Base-by-base conservation (phyloP, 1,139 yeast species). In the Suhomyces maxii region DNA sequence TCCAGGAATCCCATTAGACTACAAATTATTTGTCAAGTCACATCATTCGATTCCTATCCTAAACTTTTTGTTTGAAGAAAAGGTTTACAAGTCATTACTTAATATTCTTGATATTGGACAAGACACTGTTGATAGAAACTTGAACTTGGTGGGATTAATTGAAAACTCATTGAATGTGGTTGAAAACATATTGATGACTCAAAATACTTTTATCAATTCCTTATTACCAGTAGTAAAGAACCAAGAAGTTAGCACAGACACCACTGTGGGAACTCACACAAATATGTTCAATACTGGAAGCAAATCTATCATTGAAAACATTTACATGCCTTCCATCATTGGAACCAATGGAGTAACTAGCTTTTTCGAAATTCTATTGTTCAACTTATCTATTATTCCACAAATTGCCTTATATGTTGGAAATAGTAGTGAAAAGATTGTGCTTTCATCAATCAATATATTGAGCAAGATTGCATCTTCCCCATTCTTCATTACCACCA, bases 391-490 rank as follows among this genome's bases (percentile, higher is more conserved):
- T 0, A 67, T 87, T 8, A 76, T 90, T 13, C 87, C 88, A 0
- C 86, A 86, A 53, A 63, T 89, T 46, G 87, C 86, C 0, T 67
- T 89, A 25, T 87, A 86, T 57, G 81, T 86, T 48, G 89, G 95
- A 1, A 71, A 83, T 4, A 72, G 81, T 49, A 36, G 43, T 4
- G 55, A 67, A 6, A 58, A 64, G 0, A 67, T 89, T 25, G 84
- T 93, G 0, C 61, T 69, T 2, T 60, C 69, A 7, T 71, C 95
- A 0, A 61, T 90, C 13, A 61, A 69, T 8, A 69, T 89, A 10
- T 68, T 91, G 47, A 61, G 67, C n/a, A 67, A 69, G 41, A 64
- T 88, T 13, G 71, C 87, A 0, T 53, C 62, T 6, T 76, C 86
- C 0, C 64, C 77, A 11, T 76, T 73, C 44, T 85, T 85, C 55